Base-by-base conservation (phyloP, 75 land plant species). In the Azolla pinnata region DNA sequence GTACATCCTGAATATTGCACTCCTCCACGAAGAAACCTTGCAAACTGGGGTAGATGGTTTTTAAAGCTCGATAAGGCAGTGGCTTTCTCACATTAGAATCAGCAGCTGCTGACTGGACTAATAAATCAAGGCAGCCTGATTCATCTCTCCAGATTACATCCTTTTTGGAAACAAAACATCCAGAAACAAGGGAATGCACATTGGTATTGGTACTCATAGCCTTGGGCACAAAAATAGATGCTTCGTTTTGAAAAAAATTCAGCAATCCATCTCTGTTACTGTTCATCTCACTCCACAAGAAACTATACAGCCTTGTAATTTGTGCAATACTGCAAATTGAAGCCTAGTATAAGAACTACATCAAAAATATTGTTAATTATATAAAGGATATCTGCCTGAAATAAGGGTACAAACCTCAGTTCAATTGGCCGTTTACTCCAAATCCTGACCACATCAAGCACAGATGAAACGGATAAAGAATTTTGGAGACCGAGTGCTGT, bases 91-190 rank as follows among this genome's bases (percentile, higher is more conserved):
- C 27, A 14, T 34, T 7, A 25, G 25, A 51, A 51, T 33, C 31
- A 9, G 54, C 21, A 19, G 57, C 48, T 59, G n/a, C n/a, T n/a
- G n/a, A n/a, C n/a, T n/a, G n/a, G n/a, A 26, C 58, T 4, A 61
- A 65, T 55, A 58, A 57, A 33, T 69, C 68, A 31, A 75, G 17
- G 34, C 72, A 58, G 33, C 83, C 85, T 69, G 82, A 72, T 21
- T 74, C 67, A 69, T 90, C 97, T 38, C 61, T 70, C 97, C 97
- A 90, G 42, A 67, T 75, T 12, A 90, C 81, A 53, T 81, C 67
- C 29, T 68, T 63, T 29, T 71, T 55, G 32, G 81, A 60, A 35
- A 82, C 65, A 62, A 90, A 57, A 1, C 33, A 49, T 61, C 97
- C 92, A 53, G 63, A 17, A 8, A 74, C 56, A 47, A 62, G n/a